Conservation (phyloP, 225 moss, liverwort and hornwort species). For the Physcomitrellopsis africana region DNA sequence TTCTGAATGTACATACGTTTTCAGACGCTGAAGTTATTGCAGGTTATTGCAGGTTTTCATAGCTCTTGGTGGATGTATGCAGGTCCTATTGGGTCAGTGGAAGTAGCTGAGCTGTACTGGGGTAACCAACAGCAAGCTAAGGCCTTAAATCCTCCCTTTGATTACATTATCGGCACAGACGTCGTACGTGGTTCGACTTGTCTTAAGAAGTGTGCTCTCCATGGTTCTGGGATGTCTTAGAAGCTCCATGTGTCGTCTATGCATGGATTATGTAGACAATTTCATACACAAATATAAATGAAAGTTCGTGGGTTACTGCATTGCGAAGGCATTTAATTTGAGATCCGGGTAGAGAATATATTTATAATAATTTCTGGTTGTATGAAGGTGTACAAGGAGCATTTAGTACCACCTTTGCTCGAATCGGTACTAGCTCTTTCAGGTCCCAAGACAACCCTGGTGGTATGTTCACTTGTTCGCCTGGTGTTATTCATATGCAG, state of each 20-base stretch:
- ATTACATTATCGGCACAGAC: constrained; percentile 94
- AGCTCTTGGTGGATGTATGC: constrained; percentile 27
- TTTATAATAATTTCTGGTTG: constrained; percentile 18
- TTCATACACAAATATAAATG: neutral
- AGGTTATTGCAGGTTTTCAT: constrained; percentile 2
- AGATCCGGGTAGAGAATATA: neutral
- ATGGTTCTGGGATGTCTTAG: neutral
- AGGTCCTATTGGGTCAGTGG: constrained; percentile 83
- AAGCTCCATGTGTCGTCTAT: constrained; percentile 9
- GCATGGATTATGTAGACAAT: neutral
- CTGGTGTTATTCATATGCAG: neutral
- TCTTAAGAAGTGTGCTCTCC: constrained; percentile 9
- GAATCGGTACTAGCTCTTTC: constrained; percentile 73
- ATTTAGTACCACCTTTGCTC: constrained; percentile 78
- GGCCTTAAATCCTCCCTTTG: constrained; percentile 82
- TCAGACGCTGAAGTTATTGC: neutral
- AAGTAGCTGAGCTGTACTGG: constrained; percentile 92
- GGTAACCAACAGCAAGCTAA: constrained; percentile 73
- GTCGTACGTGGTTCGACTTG: constrained; percentile 57
- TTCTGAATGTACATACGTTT: constrained; percentile 1
- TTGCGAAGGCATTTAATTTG: neutral
- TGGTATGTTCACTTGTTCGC: constrained; percentile 54
- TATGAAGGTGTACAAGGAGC: constrained; percentile 86
- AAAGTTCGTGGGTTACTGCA: neutral
- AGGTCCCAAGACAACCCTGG: constrained; percentile 82